A percentile compares a stretch with the other conserved stretches of the same genome.
Evolutionary conservation across 176 grass and related monocot genomes (phyloP).

Genomic region (Saccharum officinarum): DNA sequence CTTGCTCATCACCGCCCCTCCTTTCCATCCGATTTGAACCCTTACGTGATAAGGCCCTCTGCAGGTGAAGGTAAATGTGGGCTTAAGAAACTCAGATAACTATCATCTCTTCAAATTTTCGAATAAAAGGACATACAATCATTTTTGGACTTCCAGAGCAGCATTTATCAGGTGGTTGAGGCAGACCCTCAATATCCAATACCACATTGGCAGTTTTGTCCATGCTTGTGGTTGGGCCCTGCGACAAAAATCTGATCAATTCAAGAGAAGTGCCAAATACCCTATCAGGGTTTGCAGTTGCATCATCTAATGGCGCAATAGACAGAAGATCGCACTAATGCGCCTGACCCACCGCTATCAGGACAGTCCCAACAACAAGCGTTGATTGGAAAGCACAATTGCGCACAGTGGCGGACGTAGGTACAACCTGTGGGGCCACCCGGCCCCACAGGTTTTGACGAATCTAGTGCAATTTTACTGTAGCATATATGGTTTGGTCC

Average conservation of each 20-base stretch:
- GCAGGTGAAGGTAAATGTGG: neutral
- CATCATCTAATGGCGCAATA: slow-evolving; percentile 25
- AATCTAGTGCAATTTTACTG: too few relatives aligned
- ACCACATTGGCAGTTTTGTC: slow-evolving; percentile 68
- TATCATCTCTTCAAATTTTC: neutral
- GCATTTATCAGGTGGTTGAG: slow-evolving; percentile 69
- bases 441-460: too few relatives aligned
- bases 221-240: slow-evolving; percentile 62
- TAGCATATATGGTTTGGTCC: too few relatives aligned
- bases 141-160: slow-evolving; percentile 93
- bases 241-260: slow-evolving; percentile 12
- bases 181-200: slow-evolving; percentile 81
- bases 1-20: slow-evolving; percentile 65
- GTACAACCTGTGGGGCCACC: too few relatives aligned
- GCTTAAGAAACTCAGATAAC: neutral
- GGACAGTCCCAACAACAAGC: slow-evolving; percentile 29
- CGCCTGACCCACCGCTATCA: slow-evolving; percentile 12
- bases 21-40: slow-evolving; percentile 75
- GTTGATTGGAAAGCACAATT: slow-evolving; percentile 24
- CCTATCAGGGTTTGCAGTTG: neutral
- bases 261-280: neutral
- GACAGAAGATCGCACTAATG: slow-evolving; percentile 14
- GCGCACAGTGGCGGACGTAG: too few relatives aligned
- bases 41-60: slow-evolving; percentile 92
- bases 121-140: slow-evolving; percentile 42